These are phyloP conservation scores for Agaricus bisporus DNA, from an alignment of 768 basidiomycete species.

Conservation along the genomic window DNA sequence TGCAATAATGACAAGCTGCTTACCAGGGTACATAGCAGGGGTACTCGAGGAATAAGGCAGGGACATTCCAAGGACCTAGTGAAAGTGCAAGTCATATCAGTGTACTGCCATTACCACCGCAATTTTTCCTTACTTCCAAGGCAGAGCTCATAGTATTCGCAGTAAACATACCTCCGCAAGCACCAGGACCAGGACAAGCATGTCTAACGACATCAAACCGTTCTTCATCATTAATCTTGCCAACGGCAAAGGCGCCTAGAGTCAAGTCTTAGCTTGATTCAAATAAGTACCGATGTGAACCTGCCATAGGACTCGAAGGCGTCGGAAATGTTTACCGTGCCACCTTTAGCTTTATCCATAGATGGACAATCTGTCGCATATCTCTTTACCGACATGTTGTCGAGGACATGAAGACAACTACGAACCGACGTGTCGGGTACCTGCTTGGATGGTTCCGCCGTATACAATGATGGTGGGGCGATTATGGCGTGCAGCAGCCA, in stretches of 20 bases:
- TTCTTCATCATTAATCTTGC: constrained; percentile 75
- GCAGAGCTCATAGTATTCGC: constrained; percentile 89
- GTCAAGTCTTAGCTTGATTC: neutral
- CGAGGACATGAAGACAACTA: constrained; percentile 16
- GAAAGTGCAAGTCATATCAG: neutral
- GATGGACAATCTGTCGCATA: constrained; percentile 59
- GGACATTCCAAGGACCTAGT: constrained; percentile 70
- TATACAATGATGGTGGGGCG: constrained; percentile 85
- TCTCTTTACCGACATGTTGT: neutral
- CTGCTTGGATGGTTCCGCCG: constrained; percentile 79
- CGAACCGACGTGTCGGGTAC: constrained; percentile 59
- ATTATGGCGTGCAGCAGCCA: constrained; percentile 83
- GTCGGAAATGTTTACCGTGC: constrained; percentile 77
- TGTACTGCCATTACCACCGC: neutral
- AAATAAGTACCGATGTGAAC: neutral
- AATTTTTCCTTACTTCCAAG: constrained; percentile 42
- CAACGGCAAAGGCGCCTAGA: constrained; percentile 67
- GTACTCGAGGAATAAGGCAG: constrained; percentile 78
- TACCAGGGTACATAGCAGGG: constrained; percentile 69
- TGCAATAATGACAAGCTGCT: constrained; percentile 4
- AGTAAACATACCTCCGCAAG: constrained; percentile 87
- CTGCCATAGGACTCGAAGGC: constrained; percentile 80
- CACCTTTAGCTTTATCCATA: constrained; percentile 75
- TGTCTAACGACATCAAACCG: constrained; percentile 80
- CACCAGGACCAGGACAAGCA: constrained; percentile 80